Evolutionary conservation across 805 yeast species (phyloP).

Genomic region (Wickerhamiella musiphila): DNA sequence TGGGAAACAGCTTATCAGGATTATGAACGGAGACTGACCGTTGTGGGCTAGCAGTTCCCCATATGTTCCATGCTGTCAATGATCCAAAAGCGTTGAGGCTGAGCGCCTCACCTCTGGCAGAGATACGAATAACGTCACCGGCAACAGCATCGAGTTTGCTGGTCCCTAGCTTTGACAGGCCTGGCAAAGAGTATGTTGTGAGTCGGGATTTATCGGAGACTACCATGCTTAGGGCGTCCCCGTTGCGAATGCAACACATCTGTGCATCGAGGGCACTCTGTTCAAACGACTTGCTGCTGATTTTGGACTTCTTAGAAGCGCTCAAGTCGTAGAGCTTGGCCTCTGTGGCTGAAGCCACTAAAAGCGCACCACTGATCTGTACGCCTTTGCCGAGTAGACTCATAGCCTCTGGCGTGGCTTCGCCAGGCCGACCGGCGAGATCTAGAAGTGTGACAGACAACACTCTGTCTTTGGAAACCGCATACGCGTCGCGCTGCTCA

Average conservation of each 20-base stretch:
- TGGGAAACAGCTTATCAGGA: slow-evolving; percentile 42
- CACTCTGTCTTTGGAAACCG: slow-evolving; percentile 36
- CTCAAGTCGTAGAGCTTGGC: slow-evolving; percentile 45
- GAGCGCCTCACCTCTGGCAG: too few relatives aligned
- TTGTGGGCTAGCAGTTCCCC: slow-evolving; percentile 26
- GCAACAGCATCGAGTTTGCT: slow-evolving; percentile 5
- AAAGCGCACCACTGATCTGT: slow-evolving; percentile 41
- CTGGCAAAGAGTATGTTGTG: slow-evolving; percentile 14
- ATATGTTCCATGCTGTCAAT: too few relatives aligned
- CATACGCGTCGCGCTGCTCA: slow-evolving; percentile 32
- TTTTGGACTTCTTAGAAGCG: slow-evolving; percentile 37
- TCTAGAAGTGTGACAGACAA: slow-evolving; percentile 41
- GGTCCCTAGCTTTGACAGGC: slow-evolving; percentile 10
- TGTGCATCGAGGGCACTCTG: slow-evolving; percentile 36
- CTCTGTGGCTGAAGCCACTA: slow-evolving; percentile 33
- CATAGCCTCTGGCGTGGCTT: slow-evolving; percentile 43
- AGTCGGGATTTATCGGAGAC: slow-evolving; percentile 10
- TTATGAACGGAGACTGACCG: slow-evolving; percentile 43
- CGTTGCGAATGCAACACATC: slow-evolving; percentile 28
- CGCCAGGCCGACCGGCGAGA: slow-evolving; percentile 43
- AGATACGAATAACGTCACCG: slow-evolving; percentile 15
- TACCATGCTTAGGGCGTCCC: slow-evolving; percentile 28
- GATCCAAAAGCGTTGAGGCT: too few relatives aligned
- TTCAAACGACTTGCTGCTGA: slow-evolving; percentile 45
- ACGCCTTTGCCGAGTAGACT: slow-evolving; percentile 43